Conservation (phyloP, 371 early-diverging fungal genomes). For the Mortierella sp. region DNA sequence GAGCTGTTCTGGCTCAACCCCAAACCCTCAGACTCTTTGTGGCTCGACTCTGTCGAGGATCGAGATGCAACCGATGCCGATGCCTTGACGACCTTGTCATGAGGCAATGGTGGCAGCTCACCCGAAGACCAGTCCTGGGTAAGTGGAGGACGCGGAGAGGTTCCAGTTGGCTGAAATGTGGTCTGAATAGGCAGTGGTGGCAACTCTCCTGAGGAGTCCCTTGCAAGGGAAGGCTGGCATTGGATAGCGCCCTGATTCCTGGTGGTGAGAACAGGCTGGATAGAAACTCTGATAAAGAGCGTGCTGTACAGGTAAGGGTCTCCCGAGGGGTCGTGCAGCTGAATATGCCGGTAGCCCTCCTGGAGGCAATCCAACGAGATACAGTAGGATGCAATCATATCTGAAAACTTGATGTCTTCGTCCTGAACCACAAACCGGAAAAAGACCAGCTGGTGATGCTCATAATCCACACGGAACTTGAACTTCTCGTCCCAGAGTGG, state of each 20-base stretch:
- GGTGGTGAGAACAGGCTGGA: constrained; percentile 21
- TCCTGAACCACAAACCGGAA: constrained; percentile 67
- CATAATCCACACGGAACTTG: constrained; percentile 61
- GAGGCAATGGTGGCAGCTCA: not conserved
- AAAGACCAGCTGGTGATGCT: constrained; percentile 66
- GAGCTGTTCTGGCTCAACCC: not conserved
- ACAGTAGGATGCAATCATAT: constrained; percentile 64
- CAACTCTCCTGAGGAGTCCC: not conserved
- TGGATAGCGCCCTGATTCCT: constrained; percentile 11
- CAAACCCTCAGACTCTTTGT: constrained; percentile 1
- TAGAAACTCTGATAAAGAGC: constrained; percentile 62
- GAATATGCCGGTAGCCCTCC: constrained; percentile 73
- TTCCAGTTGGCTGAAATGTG: not conserved
- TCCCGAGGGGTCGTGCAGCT: constrained; percentile 67
- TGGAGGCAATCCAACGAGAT: constrained; percentile 59
- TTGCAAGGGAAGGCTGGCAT: not conserved
- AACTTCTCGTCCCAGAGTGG: constrained; percentile 72
- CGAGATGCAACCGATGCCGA: constrained; percentile 8
- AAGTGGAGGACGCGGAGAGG: not conserved
- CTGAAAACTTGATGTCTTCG: constrained; percentile 63
- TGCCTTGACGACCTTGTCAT: not conserved
- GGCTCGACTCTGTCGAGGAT: constrained; percentile 28
- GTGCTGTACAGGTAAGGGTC: constrained; percentile 71
- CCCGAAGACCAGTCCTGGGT: not conserved
- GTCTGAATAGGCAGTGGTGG: not conserved